phyloP scores from a whole-genome alignment of 768 basidiomycete genomes.

The Solioccasus polychromus region DNA sequence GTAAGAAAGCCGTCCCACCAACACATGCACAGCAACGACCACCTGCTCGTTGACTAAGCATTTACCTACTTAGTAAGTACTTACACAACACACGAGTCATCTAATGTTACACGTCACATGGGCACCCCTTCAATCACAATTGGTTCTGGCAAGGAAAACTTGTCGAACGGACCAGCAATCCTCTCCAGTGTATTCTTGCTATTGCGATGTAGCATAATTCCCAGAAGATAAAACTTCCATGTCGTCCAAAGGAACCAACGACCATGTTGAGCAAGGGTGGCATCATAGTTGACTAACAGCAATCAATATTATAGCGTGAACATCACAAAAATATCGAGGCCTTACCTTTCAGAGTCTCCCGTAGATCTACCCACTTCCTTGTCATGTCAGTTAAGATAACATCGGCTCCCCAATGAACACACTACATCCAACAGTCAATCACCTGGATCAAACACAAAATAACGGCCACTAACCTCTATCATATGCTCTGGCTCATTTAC shows the following conservation, averaged over 20 bases:
- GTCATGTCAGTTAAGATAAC: conserved; percentile 80
- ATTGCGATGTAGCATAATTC: conserved; percentile 30
- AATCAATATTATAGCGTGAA: background rate
- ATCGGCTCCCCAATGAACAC: conserved; percentile 74
- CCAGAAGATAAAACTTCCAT: conserved; percentile 55
- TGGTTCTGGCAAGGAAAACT: conserved; percentile 26
- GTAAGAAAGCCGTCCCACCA: background rate
- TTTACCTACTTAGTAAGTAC: no score
- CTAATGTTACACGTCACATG: conserved; percentile 9
- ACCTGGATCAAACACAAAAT: background rate
- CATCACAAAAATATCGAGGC: background rate
- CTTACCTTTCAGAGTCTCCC: conserved; percentile 56
- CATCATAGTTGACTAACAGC: conserved; percentile 61
- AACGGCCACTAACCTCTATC: conserved; percentile 66
- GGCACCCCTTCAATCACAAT: conserved; percentile 16
- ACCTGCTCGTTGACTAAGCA: conserved; percentile 23
- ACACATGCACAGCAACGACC: conserved; percentile 1
- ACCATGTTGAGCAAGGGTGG: conserved; percentile 56
- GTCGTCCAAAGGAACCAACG: conserved; percentile 77
- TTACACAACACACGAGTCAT: no score
- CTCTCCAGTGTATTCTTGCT: conserved; percentile 42
- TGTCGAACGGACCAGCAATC: conserved; percentile 54
- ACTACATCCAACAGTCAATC: conserved; percentile 38
- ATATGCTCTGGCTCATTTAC: conserved; percentile 87
- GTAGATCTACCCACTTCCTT: conserved; percentile 62